Evolutionary conservation across 148 eudicot species (phyloP).

Genomic region (Rhododendron kiyosumense): DNA sequence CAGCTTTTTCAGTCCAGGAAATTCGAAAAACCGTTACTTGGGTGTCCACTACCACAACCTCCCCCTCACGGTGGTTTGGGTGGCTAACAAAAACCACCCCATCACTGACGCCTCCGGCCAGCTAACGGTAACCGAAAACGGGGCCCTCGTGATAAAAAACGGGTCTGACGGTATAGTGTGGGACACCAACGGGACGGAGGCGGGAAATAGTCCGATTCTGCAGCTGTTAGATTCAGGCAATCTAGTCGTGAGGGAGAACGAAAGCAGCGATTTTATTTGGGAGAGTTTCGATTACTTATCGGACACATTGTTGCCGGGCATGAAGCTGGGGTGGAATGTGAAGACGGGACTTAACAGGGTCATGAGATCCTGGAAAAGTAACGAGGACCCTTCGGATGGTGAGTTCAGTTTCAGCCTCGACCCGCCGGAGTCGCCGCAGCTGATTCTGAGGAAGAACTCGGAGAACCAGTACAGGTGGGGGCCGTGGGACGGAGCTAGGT

Average conservation of each 20-base stretch:
- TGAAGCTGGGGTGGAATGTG: slow-evolving; percentile 12
- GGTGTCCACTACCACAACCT: slow-evolving; percentile 11
- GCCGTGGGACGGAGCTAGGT: slow-evolving; percentile 18
- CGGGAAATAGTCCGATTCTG: background rate
- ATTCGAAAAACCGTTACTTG: background rate
- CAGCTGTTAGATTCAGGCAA: slow-evolving; percentile 12
- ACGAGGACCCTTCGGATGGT: slow-evolving; percentile 5
- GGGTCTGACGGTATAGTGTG: background rate
- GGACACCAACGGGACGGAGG: background rate
- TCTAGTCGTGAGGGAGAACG: background rate
- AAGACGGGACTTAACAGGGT: background rate
- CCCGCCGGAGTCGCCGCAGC: background rate
- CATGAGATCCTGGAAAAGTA: slow-evolving; percentile 3
- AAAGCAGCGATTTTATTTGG: background rate
- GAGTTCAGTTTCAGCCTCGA: slow-evolving; percentile 7
- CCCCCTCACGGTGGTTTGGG: slow-evolving; percentile 14
- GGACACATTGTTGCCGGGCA: slow-evolving; percentile 8
- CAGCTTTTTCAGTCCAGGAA: slow-evolving; percentile 20
- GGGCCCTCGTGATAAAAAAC: background rate
- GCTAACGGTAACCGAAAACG: background rate
- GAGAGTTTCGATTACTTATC: slow-evolving; percentile 3
- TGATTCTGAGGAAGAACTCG: background rate
- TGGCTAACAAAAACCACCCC: slow-evolving; percentile 13
- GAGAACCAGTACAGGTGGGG: slow-evolving; percentile 15
- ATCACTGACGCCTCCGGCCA: background rate